Evolutionary conservation across 1,284 basidiomycete genomes (phyloP).

Genomic region (Trametes sp.): DNA sequence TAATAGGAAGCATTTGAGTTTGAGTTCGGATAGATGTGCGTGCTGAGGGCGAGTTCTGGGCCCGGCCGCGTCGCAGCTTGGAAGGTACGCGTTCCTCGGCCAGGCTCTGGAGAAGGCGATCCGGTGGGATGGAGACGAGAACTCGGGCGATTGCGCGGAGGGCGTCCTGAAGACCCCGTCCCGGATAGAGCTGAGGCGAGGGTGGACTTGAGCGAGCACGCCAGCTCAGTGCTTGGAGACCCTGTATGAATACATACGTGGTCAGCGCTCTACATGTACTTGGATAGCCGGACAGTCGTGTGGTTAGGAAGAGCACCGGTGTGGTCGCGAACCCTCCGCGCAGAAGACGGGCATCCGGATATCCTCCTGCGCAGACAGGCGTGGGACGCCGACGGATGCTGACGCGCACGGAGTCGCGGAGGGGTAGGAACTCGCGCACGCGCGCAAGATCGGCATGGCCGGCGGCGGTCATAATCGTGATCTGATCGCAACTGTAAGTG

Average conservation of each 20-base stretch:
- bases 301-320: neutral
- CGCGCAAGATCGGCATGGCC: neutral
- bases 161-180: neutral
- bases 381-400: slow-evolving; percentile 5
- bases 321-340: neutral
- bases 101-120: neutral
- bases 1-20: neutral
- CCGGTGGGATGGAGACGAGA: slow-evolving; percentile 9
- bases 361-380: neutral
- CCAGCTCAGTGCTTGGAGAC: neutral
- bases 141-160: slow-evolving; percentile 2
- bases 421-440: neutral
- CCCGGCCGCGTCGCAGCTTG: neutral
- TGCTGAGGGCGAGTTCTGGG: neutral
- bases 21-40: neutral
- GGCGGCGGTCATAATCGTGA: slow-evolving; percentile 7
- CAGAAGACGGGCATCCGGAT: slow-evolving; percentile 6
- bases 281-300: neutral
- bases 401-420: neutral
- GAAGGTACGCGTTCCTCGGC: neutral
- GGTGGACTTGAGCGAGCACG: neutral
- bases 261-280: neutral
- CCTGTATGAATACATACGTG: neutral
- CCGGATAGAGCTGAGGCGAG: neutral
- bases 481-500: slow-evolving; percentile 13